Conservation (phyloP, 2,329 filamentous ascomycete species). For the Stachybotrys echinatus region DNA sequence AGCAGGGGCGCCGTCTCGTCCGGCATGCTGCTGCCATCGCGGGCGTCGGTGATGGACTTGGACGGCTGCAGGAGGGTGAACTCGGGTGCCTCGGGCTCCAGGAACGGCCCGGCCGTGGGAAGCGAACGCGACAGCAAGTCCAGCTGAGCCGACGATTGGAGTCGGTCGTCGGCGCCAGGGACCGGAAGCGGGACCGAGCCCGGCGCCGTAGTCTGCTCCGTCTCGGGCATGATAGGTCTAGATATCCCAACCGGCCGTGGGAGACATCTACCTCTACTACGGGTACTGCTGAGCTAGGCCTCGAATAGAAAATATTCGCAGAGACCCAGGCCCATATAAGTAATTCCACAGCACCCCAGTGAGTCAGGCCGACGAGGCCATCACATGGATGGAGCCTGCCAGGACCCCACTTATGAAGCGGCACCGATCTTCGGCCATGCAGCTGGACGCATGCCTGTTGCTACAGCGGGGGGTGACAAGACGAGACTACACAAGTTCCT, state of each 20-base stretch:
- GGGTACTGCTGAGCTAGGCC: no score
- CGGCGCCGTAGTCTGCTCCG: background rate
- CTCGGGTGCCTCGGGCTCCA: slow-evolving; percentile 36
- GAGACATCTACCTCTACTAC: no score
- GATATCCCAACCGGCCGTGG: no score
- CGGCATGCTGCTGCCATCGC: slow-evolving; percentile 6
- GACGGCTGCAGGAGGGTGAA: slow-evolving; percentile 28
- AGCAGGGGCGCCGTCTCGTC: slow-evolving; percentile 21
- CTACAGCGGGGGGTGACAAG: no score
- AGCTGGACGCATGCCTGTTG: no score
- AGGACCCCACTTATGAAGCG: background rate
- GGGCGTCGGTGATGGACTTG: background rate
- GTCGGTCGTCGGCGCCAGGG: background rate
- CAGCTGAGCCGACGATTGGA: slow-evolving; percentile 7
- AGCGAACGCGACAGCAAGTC: slow-evolving; percentile 31
- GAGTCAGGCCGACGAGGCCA: background rate
- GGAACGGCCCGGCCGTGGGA: slow-evolving; percentile 28
- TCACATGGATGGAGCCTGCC: background rate
- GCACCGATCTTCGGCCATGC: background rate
- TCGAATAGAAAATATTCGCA: no score
- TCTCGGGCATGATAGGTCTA: background rate
- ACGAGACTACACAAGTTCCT: no score
- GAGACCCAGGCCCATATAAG: no score
- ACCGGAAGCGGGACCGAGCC: slow-evolving; percentile 9
- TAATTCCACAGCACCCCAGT: no score